These are phyloP conservation scores for Phalaenopsis aphrodite DNA, from an alignment of 106 monocot genomes.

Conservation along the genomic window DNA sequence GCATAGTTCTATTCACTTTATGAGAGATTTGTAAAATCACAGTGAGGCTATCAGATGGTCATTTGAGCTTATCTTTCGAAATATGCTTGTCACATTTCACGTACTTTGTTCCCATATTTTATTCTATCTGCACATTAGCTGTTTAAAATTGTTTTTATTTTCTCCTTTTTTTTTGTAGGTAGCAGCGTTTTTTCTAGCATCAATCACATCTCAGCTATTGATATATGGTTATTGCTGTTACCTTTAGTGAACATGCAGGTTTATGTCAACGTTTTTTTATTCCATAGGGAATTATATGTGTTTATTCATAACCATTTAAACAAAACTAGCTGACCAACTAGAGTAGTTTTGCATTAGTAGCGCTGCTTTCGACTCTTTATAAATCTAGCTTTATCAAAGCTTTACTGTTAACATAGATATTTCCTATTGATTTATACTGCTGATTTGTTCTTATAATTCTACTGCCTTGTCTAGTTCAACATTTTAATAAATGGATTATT, in stretches of 20 bases:
- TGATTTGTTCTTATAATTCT: neutral
- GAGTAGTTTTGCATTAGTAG: slow-evolving; percentile 1
- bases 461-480: neutral
- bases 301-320: neutral
- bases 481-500: neutral
- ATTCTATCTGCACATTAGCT: neutral
- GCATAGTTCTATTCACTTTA: neutral
- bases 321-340: neutral
- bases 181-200: neutral
- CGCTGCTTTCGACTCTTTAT: neutral
- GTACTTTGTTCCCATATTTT: neutral
- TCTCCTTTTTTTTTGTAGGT: too few relatives aligned
- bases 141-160: neutral
- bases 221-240: neutral
- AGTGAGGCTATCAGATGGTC: neutral
- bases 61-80: neutral
- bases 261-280: neutral
- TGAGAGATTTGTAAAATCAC: neutral
- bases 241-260: neutral
- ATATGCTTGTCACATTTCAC: neutral
- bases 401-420: neutral
- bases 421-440: neutral
- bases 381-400: neutral
- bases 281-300: neutral
- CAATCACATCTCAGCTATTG: neutral